phyloP scores from a whole-genome alignment of 1,139 yeast genomes.

The Candida gigantensis region DNA sequence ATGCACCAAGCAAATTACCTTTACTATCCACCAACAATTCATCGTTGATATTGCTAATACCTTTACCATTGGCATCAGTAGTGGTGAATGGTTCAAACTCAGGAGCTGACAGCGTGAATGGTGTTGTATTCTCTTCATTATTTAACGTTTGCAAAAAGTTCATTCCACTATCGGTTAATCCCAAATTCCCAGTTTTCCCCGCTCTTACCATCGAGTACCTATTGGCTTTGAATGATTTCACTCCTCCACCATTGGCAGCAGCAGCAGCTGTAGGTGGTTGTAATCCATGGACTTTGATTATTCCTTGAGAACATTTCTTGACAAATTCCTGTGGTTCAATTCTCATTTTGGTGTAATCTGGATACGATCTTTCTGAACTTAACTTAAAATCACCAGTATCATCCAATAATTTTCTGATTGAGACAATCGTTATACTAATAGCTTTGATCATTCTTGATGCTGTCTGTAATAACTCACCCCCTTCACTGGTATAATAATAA shows the following conservation, averaged over 20 bases:
- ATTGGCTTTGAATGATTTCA: conserved; percentile 23
- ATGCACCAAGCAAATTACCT: conserved; percentile 71
- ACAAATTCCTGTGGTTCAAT: conserved; percentile 67
- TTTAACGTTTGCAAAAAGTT: conserved; percentile 49
- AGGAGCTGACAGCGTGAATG: conserved; percentile 44
- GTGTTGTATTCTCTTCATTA: conserved; percentile 30
- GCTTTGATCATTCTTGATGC: conserved; percentile 65
- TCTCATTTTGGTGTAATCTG: conserved; percentile 62
- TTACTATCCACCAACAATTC: conserved; percentile 50
- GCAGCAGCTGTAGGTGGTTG: not conserved
- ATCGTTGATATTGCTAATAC: conserved; percentile 20
- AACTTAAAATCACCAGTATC: conserved; percentile 74
- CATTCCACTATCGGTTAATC: conserved; percentile 60
- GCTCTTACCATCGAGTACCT: conserved; percentile 65
- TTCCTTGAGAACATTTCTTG: conserved; percentile 60
- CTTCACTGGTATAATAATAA: conserved; percentile 65
- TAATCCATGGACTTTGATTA: conserved; percentile 44
- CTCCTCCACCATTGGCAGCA: conserved; percentile 13
- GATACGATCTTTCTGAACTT: conserved; percentile 65
- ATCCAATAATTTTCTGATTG: conserved; percentile 42
- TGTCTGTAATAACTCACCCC: conserved; percentile 61
- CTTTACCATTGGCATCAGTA: conserved; percentile 11
- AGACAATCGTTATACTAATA: conserved; percentile 51
- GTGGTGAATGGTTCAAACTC: conserved; percentile 42
- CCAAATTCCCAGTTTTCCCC: conserved; percentile 54